These are phyloP conservation scores for Lactarius trivialis DNA, from an alignment of 768 basidiomycete genomes.

Conservation along the genomic window DNA sequence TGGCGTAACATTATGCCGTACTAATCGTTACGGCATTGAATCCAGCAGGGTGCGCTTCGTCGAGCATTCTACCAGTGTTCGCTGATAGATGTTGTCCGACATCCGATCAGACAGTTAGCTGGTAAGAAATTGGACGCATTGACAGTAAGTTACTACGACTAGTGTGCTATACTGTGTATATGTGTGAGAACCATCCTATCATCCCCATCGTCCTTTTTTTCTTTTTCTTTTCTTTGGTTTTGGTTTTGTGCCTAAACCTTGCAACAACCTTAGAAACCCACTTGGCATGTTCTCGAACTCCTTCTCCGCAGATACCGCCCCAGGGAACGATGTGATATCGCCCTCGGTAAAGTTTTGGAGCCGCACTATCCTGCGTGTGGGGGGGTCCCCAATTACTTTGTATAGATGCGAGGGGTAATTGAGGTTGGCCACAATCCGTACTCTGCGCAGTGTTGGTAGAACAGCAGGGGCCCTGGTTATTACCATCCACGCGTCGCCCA, in stretches of 20 bases:
- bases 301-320: background rate
- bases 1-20: no score
- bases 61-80: no score
- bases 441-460: background rate
- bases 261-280: background rate
- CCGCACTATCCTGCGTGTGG: background rate
- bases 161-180: no score
- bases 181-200: no score
- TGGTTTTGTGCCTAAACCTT: background rate
- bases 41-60: background rate
- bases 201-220: no score
- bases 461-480: background rate
- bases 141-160: no score
- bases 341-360: background rate
- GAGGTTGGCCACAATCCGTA: background rate
- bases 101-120: no score
- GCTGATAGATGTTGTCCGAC: no score
- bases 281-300: background rate
- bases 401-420: background rate
- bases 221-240: no score
- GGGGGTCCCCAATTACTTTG: background rate
- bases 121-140: no score
- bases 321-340: background rate
- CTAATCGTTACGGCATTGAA: background rate
- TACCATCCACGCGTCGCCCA: background rate